Evolutionary conservation across 345 rosid species (phyloP).

Genomic region (Excoecaria agallocha): DNA sequence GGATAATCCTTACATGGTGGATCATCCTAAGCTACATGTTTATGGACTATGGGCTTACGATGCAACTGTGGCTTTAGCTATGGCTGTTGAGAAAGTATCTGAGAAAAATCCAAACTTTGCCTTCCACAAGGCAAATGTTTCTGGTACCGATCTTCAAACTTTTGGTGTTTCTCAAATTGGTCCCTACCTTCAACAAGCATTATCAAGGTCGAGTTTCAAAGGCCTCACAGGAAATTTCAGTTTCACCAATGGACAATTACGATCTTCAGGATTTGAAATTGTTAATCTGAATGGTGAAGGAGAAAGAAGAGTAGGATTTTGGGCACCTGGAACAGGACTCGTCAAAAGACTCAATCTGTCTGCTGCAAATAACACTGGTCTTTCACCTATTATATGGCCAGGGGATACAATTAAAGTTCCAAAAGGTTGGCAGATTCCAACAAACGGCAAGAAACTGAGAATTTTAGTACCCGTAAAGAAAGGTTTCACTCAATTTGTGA

Average conservation of each 20-base stretch:
- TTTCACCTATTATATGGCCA: conserved; percentile 28
- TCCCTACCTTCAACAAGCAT: neutral
- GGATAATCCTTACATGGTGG: too few relatives aligned
- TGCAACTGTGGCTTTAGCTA: too few relatives aligned
- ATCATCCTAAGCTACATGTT: too few relatives aligned
- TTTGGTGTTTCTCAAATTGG: conserved; percentile 18
- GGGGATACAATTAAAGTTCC: conserved; percentile 18
- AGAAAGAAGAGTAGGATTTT: conserved; percentile 34
- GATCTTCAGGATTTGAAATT: conserved; percentile 28
- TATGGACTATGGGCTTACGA: too few relatives aligned
- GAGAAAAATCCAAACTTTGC: too few relatives aligned
- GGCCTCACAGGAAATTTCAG: conserved; percentile 39
- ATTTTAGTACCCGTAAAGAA: neutral
- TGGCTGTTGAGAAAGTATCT: too few relatives aligned
- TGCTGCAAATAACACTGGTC: neutral
- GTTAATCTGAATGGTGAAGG: conserved; percentile 31
- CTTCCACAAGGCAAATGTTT: conserved; percentile 6
- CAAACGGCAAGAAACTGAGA: neutral
- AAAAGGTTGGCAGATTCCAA: neutral
- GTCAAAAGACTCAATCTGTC: neutral
- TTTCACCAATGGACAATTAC: conserved; percentile 31
- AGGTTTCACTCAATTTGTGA: neutral
- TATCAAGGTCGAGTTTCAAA: conserved; percentile 24
- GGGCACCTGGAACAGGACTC: conserved; percentile 28
- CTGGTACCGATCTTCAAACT: conserved; percentile 13